These are phyloP conservation scores for Hordeum pubiflorum DNA, from an alignment of 202 grass and related monocot species.

Conservation along the genomic window DNA sequence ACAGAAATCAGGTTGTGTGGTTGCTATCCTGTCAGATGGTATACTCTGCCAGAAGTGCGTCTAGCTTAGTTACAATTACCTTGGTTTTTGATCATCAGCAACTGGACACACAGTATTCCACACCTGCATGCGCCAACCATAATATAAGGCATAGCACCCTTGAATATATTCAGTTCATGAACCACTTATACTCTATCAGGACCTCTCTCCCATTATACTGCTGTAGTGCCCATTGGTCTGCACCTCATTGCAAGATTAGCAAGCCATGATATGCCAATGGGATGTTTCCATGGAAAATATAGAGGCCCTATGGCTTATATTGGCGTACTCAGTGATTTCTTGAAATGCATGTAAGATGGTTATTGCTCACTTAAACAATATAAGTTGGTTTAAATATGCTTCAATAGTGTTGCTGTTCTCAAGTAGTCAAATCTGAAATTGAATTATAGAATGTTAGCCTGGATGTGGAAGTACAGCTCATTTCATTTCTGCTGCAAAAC, in stretches of 20 bases:
- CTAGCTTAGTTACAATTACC: background rate
- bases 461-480: background rate
- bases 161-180: background rate
- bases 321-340: background rate
- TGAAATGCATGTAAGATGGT: background rate
- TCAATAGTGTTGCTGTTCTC: slow-evolving; percentile 1
- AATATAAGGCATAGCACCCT: background rate
- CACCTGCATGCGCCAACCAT: background rate
- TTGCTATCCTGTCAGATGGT: background rate
- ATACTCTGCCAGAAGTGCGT: background rate
- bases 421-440: background rate
- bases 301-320: background rate
- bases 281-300: background rate
- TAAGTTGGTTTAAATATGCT: background rate
- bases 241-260: background rate
- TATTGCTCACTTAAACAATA: background rate
- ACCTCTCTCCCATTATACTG: background rate
- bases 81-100: background rate
- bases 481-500: background rate
- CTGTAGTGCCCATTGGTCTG: background rate
- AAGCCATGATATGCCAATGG: background rate
- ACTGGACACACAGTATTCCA: background rate
- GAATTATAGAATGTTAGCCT: background rate
- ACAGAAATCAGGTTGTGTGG: slow-evolving; percentile 14
- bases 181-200: background rate